Evolutionary conservation across 176 grass and related monocot species (phyloP), one percentile per base, ranked within the genome.

Genomic region (Luzula sylvatica): DNA sequence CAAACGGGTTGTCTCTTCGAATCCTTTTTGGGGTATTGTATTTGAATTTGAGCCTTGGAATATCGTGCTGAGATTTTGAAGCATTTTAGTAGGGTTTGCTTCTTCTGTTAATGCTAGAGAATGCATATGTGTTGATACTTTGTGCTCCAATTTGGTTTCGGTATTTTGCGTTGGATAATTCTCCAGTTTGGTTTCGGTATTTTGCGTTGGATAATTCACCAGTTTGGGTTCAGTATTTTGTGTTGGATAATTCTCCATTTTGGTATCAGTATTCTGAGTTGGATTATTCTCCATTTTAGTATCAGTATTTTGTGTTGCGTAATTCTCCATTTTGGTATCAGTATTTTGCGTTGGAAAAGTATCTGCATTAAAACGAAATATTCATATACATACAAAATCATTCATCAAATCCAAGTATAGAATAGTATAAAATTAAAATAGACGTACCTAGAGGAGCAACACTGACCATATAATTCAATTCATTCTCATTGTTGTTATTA

Each of bases 51-150:
- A 35, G 9, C 30, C 30, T 1, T 35, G 30, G 9, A 35, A 35
- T 7, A 46, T 46, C 59, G 43, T 75, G 50, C 19, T 47, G 56
- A 73, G 38, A 52, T 70, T 69, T 48, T 76, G 74, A 19, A 72
- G 38, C 17, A 73, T 70, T 65, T 9, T 15, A 9, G 40, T 61
- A 12, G 65, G 56, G 76, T 71, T 53, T 55, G 76, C 77, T 70
- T 59, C 63, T 71, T 70, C 74, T 67, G 77, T 71, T 73, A 95
- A 88, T 72, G 77, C 69, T 63, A 88, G 69, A 80, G 73, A 82
- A 78, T 78, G 73, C 63, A 88, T 53, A 65, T 86, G 81, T 82
- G 77, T 82, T 42, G 57, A 78, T 71, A 82, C 81, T 57, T 64
- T 72, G 57, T 96, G 62, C 55, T 66, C 78, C 78, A 57, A 7